Conservation (phyloP, 257 asterid species). For the Cruciata laevipes region DNA sequence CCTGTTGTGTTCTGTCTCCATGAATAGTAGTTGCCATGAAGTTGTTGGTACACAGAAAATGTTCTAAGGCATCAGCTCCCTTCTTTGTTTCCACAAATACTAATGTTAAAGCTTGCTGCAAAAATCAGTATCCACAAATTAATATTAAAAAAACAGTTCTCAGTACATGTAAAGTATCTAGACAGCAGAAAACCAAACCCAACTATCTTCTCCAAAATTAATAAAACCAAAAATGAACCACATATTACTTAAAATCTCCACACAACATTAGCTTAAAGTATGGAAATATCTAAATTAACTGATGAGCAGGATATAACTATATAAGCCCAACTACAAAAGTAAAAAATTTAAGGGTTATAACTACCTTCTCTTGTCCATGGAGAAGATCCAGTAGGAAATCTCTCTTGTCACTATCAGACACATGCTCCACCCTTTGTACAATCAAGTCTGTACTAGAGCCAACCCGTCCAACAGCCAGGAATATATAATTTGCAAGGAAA, state of each 20-base stretch:
- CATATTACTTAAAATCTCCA: neutral
- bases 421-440: constrained; percentile 76
- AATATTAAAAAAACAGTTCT: constrained; percentile 2
- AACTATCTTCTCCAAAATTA: neutral
- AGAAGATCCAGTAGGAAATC: constrained; percentile 82
- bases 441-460: constrained; percentile 88
- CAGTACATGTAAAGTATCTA: neutral
- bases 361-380: constrained; percentile 54
- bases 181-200: neutral
- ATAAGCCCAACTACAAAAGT: neutral
- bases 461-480: constrained; percentile 84
- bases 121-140: constrained; percentile 6
- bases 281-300: neutral
- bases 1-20: constrained; percentile 91
- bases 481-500: constrained; percentile 74
- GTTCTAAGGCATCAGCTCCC: constrained; percentile 81
- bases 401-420: constrained; percentile 72
- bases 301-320: neutral
- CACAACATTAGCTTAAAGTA: no score
- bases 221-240: neutral
- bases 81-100: constrained; percentile 91
- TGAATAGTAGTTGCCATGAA: constrained; percentile 90
- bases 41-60: constrained; percentile 55
- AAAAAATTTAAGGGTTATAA: neutral
- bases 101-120: constrained; percentile 68